Conservation (phyloP, 495 filamentous ascomycete species). For the Penicillium daleae region DNA sequence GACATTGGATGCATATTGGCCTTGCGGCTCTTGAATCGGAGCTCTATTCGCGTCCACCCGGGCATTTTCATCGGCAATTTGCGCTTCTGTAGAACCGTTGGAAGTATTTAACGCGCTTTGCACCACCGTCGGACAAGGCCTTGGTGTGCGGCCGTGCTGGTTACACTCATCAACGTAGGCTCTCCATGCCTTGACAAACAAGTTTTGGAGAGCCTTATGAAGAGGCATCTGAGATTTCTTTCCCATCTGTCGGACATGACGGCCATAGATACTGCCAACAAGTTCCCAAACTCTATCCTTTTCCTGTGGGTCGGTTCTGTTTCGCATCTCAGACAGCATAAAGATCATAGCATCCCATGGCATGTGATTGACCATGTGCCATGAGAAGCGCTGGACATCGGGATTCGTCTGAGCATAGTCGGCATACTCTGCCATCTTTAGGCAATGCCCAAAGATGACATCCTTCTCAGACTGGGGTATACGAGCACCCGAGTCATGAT, state of each 20-base stretch:
- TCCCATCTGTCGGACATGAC: conserved; percentile 29
- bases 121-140: conserved; percentile 34
- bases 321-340: conserved; percentile 44
- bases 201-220: conserved; percentile 37
- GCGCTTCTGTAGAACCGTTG: conserved; percentile 2
- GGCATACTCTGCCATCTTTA: conserved; percentile 44
- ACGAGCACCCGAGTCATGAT: conserved; percentile 27
- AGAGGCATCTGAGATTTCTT: conserved; percentile 31
- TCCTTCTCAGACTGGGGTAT: conserved; percentile 43
- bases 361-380: conserved; percentile 44
- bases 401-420: conserved; percentile 29
- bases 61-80: not conserved
- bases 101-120: conserved; percentile 8
- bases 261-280: conserved; percentile 34
- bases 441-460: conserved; percentile 40
- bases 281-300: conserved; percentile 40
- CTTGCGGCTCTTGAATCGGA: conserved; percentile 7
- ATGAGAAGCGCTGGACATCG: conserved; percentile 35
- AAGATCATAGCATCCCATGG: conserved; percentile 49
- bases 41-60: not conserved
- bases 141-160: conserved; percentile 19
- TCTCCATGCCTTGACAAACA: conserved; percentile 46
- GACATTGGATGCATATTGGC: conserved; percentile 11
- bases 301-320: conserved; percentile 31
- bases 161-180: conserved; percentile 34